Evolutionary conservation across 768 basidiomycete genomes (phyloP), one percentile per base, ranked within the genome.

Genomic region (Leccinum subgranulosum): DNA sequence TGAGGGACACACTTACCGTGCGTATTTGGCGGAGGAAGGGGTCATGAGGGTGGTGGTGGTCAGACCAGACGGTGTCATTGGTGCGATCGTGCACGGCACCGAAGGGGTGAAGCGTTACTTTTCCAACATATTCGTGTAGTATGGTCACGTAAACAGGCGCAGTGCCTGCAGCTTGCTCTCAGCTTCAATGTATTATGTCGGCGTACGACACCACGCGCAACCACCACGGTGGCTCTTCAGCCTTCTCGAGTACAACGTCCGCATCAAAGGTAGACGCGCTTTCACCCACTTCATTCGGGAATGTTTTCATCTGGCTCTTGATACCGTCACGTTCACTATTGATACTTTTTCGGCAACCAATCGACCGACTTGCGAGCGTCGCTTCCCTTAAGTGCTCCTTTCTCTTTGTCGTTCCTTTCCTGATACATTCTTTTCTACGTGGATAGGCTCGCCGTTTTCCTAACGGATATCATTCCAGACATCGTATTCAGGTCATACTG

Each of bases 141-240:
- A 33, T 33, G 33, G 80, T 56, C 53, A 34, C 1, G 62, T 19
- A n/a, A 7, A 41, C 9, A 17, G 36, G 36, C 2, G 39, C n/a
- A 39, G n/a, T n/a, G n/a, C n/a, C 33, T 23, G 36, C 8, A 9
- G 17, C 36, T 39, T 4, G 51, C 49, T 53, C 14, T 36, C n/a
- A 11, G 10, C 39, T 41, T 41, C 39, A 6, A 84, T 84, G 81
- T 82, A 25, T 23, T 23, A 23, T 23, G 23, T 23, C 81, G 34
- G 73, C 75, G 56, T 83, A 79, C 73, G 81, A 79, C 52, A 77
- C 81, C 48, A 77, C 78, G 58, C 77, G 82, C 57, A 81, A 80
- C 63, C 77, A 77, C 55, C 77, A 77, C 57, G 56, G 60, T 11
- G 77, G 77, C 48, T 78, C 80, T 45, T 78, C 80, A n/a, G 67